A percentile compares a stretch with the other conserved stretches of the same genome.
phyloP scores from a whole-genome alignment of 352 stramenopile genomes.

The Pythium sp. region DNA sequence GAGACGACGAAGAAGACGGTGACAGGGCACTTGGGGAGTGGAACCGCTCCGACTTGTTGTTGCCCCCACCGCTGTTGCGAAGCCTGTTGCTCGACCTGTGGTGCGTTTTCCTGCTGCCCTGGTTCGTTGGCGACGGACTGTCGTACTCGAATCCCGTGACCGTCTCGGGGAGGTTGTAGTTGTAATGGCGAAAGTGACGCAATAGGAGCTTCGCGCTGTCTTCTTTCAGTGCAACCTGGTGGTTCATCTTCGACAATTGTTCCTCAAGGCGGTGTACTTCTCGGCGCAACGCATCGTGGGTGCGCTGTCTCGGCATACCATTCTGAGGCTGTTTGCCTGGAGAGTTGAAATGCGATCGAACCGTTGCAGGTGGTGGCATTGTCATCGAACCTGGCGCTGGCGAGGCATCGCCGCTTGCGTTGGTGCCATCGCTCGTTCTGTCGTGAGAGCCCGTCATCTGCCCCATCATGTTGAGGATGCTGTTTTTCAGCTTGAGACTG shows the following conservation, averaged over 20 bases:
- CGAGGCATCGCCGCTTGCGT: background rate
- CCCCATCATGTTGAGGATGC: conserved; percentile 59
- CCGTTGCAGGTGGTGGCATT: background rate
- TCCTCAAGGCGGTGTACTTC: conserved; percentile 59
- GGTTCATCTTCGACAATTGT: conserved; percentile 56
- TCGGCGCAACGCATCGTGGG: conserved; percentile 50
- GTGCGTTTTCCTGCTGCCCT: conserved; percentile 11
- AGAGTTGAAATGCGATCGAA: conserved; percentile 9
- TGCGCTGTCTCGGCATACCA: conserved; percentile 7
- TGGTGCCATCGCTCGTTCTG: conserved; percentile 12
- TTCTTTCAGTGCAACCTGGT: conserved; percentile 66
- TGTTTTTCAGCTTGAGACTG: conserved; percentile 54
- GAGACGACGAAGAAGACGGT: conserved; percentile 23
- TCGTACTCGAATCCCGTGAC: conserved; percentile 48
- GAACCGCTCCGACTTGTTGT: conserved; percentile 21
- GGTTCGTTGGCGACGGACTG: conserved; percentile 34
- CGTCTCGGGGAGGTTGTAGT: conserved; percentile 76
- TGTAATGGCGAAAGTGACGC: conserved; percentile 73
- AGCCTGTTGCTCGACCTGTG: conserved; percentile 10
- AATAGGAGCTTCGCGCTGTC: conserved; percentile 52
- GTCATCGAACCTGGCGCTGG: conserved; percentile 4
- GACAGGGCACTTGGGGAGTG: conserved; percentile 18
- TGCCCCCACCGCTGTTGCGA: conserved; percentile 11
- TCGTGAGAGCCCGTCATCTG: conserved; percentile 48
- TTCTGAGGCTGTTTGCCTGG: conserved; percentile 14